Evolutionary conservation across 2,329 filamentous ascomycete species (phyloP).

Genomic region (Sclerotinia glacialis): DNA sequence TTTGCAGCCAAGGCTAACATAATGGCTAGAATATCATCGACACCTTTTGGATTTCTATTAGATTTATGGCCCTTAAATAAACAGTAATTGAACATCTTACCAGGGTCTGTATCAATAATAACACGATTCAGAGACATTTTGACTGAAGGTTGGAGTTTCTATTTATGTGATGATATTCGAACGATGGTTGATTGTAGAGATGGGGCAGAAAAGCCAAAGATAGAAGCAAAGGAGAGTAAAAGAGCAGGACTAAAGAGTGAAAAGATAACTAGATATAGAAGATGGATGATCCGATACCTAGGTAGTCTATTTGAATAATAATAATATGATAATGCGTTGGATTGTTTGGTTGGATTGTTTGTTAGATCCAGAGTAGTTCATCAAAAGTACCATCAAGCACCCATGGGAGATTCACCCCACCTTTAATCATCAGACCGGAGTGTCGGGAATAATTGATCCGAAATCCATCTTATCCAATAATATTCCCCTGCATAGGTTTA

Average conservation of each 20-base stretch:
- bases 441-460: background rate
- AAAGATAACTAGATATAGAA: background rate
- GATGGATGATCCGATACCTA: background rate
- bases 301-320: background rate
- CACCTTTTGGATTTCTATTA: constrained; percentile 50
- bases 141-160: constrained; percentile 1
- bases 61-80: background rate
- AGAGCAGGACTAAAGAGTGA: background rate
- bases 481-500: background rate
- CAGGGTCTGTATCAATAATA: constrained; percentile 94
- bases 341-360: background rate
- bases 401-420: background rate
- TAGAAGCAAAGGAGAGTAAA: background rate
- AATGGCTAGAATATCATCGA: constrained; percentile 88
- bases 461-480: background rate
- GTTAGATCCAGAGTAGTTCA: background rate
- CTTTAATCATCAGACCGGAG: background rate
- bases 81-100: constrained; percentile 47
- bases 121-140: constrained; percentile 70
- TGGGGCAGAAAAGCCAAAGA: background rate
- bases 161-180: background rate
- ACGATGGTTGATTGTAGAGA: background rate
- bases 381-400: background rate
- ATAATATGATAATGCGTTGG: too few species aligned
- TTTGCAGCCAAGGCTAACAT: constrained; percentile 79